Base-by-base conservation (phyloP, 495 filamentous ascomycete species). In the Penicillium paradoxum region DNA sequence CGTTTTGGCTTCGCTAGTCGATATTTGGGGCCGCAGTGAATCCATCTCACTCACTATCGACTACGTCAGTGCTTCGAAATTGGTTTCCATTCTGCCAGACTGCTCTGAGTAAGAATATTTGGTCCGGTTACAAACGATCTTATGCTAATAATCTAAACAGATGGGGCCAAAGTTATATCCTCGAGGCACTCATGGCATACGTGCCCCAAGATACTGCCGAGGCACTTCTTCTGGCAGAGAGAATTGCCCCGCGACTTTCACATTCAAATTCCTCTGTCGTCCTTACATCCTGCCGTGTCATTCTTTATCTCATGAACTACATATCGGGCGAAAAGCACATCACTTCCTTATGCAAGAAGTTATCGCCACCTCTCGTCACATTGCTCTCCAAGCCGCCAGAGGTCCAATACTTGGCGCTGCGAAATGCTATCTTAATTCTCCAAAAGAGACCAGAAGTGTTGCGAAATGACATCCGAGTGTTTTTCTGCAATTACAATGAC, bases 401-500 rank as follows among this genome's bases (percentile, higher is more conserved):
- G 68, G 91, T 98, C 4, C 93, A 99, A 67, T 99, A 99, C 62
- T 79, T 99, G 10, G 93, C 91, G 2, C 78, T 99, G 10, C 80
- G 95, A 51, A 99, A 99, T 71, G 95, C 95, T 4, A 79, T 97
- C 14, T 75, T 99, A 14, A 96, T 98, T 55, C 74, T 99, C 43
- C 93, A 99, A 66, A 83, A 93, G 55, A 80, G 91, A 47, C 93
- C 93, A 1, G 93, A 97, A 58, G 91, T 99, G 3, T 75, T 99
- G 7, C 82, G 93, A 34, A 97, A 96, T 69, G 93, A 99, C 70
- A 96, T 99, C 51, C 81, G 93, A 10, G 92, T 97, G 40, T 99
- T 99, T 73, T 98, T 98, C 72, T 99, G 93, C 81, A 99, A 99
- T 79, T 99, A 99, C 74, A 99, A 99, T 59, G 93, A 99, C 63